Base-by-base conservation (phyloP, 306 rosid species). In the Lagenaria siceraria region DNA sequence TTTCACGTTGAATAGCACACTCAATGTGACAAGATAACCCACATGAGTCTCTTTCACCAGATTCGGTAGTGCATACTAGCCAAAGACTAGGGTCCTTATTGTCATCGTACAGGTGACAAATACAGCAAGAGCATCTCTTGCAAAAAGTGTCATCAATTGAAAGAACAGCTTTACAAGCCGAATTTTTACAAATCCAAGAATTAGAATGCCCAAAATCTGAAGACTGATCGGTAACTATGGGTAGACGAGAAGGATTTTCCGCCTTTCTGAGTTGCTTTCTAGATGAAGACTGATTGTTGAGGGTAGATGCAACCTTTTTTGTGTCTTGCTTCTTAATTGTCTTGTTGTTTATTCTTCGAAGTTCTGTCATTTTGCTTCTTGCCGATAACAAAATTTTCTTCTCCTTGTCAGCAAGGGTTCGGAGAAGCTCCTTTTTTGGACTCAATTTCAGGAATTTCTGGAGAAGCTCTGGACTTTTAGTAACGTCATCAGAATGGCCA, bases 1-100 rank as follows among this genome's bases (percentile, higher is more conserved):
- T 96, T 80, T 87, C 93, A 63, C 81, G 92, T 77, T 88, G 96
- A 82, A 92, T 90, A 56, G 99, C 99, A 84, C 99, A 96, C 75
- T 96, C 99, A 5, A 96, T 89, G 81, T 96, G 99, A 80, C 99
- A 96, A 85, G 99, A 96, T 79, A 90, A 74, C 22, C 93, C 99
- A 66, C 99, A 96, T 31, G 98, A 96, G 78, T 92, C 99, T 77
- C 90, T 90, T 78, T 80, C 84, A 73, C 86, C 81, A 75, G 97
- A 88, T 72, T 96, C 98, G 62, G 91, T 85, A 55, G 93, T 71
- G 87, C 99, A 96, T 75, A 90, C 99, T 84, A 92, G 83, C 99
- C 99, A 96, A 81, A 96, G 99, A 80, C 99, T 96, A 38, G 99
- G 99, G 81, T 96, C 99, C 90, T 96, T 96, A 85, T 96, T 96